Evolutionary conservation across 257 asterid genomes (phyloP), one percentile per base, ranked within the genome.

Genomic region (Mitragyna speciosa): DNA sequence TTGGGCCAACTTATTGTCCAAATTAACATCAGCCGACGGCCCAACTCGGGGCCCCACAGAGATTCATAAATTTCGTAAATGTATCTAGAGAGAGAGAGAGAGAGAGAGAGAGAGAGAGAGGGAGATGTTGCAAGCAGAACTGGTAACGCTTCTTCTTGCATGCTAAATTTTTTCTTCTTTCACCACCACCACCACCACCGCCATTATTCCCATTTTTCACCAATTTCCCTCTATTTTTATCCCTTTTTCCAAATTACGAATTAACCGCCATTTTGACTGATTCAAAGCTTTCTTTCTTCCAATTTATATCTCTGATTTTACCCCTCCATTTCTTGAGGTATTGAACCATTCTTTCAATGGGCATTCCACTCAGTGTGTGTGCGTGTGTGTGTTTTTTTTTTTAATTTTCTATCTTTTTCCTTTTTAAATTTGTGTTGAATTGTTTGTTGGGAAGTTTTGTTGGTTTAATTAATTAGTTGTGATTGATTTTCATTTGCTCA

Each of bases 221-320:
- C 48, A 19, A 16, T 41, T 15, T 52, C 31, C 45, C 64, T 43
- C 33, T 41, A 1, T 1, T 52, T 43, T 58, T 59, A 7, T 70
- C 78, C 49, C 41, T 30, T 48, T 43, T 59, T n/a, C 45, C 51
- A n/a, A 26, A 54, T 30, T 47, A 19, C 12, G 20, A 26, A 6
- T 36, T 12, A 36, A 43, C 36, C 51, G 74, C 77, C 78, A 70
- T 69, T 75, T 67, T 81, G 39, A 68, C 77, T 64, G 20, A 78
- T 76, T 81, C 74, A 76, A 81, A 76, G 78, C 36, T 58, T 67
- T 4, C 22, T 43, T 15, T 48, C 3, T 0, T 67, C 49, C 49
- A 45, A 36, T 36, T 36, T 36, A 36, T 4, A 36, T 36, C 41
- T 33, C 56, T 56, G 19, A 5, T 26, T 77, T 30, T 41, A 52